phyloP scores from a whole-genome alignment of 2,329 filamentous ascomycete species.

The Aschersonia sp. region DNA sequence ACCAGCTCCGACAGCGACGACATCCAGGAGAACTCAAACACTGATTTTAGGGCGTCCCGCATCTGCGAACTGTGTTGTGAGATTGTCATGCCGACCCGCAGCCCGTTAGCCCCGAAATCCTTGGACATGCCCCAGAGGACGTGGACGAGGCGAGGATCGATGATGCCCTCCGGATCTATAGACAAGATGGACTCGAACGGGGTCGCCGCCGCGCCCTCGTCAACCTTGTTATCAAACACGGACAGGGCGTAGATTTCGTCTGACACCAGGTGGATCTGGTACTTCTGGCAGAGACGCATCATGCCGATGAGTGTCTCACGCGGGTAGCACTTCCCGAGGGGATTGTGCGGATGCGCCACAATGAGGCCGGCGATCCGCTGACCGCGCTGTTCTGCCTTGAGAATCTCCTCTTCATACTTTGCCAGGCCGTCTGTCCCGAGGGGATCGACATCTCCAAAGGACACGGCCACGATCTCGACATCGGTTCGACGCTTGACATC shows the following conservation, averaged over 20 bases:
- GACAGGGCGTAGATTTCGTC: slow-evolving; percentile 37
- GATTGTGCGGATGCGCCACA: slow-evolving; percentile 36
- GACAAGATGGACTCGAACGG: slow-evolving; percentile 31
- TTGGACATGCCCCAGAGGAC: slow-evolving; percentile 31
- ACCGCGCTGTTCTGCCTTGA: slow-evolving; percentile 10
- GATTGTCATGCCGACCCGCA: slow-evolving; percentile 34
- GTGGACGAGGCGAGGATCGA: slow-evolving; percentile 35
- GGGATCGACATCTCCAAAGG: background rate
- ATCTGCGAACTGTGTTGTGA: slow-evolving; percentile 28
- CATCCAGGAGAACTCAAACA: slow-evolving; percentile 5
- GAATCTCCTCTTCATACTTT: background rate
- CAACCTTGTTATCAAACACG: slow-evolving; percentile 26
- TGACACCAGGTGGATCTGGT: slow-evolving; percentile 36
- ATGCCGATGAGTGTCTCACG: slow-evolving; percentile 21
- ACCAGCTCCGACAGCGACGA: slow-evolving; percentile 28
- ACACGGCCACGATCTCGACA: background rate
- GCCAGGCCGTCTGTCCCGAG: background rate
- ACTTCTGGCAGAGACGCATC: slow-evolving; percentile 29
- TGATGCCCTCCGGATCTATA: slow-evolving; percentile 26
- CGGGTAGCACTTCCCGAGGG: slow-evolving; percentile 32
- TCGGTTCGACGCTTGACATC: slow-evolving; percentile 14
- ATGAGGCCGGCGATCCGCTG: slow-evolving; percentile 29
- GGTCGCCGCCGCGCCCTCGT: slow-evolving; percentile 11
- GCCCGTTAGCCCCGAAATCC: slow-evolving; percentile 42
- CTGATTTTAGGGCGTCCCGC: slow-evolving; percentile 16